Conservation (phyloP, 345 rosid species). For the Corchorus olitorius region DNA sequence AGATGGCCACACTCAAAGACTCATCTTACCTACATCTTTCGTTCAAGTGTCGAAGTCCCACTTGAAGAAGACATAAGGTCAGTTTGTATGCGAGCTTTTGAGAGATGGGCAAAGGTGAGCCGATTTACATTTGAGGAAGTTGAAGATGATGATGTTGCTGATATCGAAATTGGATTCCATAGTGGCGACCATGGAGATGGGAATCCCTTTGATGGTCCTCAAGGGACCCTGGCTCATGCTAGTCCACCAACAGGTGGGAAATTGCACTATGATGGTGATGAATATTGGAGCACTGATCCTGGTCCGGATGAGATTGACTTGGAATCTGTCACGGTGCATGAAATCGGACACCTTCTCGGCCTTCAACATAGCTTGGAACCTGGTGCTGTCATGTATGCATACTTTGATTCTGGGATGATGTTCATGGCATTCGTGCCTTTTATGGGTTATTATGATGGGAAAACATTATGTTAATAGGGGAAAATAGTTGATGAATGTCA, state of each 20-base stretch:
- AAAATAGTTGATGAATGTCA: neutral
- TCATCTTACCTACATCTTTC: slow-evolving; percentile 19
- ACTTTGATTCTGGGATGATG: slow-evolving; percentile 6
- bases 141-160: neutral
- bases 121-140: slow-evolving; percentile 26
- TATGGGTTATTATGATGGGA: slow-evolving; percentile 14
- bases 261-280: slow-evolving; percentile 31
- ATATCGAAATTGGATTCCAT: slow-evolving; percentile 23
- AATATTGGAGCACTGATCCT: slow-evolving; percentile 23
- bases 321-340: slow-evolving; percentile 36
- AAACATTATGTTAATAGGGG: neutral
- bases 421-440: slow-evolving; percentile 22
- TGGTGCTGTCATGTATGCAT: slow-evolving; percentile 26
- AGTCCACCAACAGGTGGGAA: slow-evolving; percentile 15
- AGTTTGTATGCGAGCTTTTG: slow-evolving; percentile 26
- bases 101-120: slow-evolving; percentile 27
- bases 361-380: slow-evolving; percentile 22
- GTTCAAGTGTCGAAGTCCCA: slow-evolving; percentile 5
- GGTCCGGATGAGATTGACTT: slow-evolving; percentile 21
- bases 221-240: slow-evolving; percentile 21
- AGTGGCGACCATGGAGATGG: slow-evolving; percentile 24
- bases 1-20: slow-evolving; percentile 22
- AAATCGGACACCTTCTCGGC: slow-evolving; percentile 34
- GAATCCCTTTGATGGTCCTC: slow-evolving; percentile 15
- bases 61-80: slow-evolving; percentile 11